These are phyloP conservation scores for Paraglomus brasilianum DNA, from an alignment of 192 early-diverging fungal genomes.

Conservation along the genomic window DNA sequence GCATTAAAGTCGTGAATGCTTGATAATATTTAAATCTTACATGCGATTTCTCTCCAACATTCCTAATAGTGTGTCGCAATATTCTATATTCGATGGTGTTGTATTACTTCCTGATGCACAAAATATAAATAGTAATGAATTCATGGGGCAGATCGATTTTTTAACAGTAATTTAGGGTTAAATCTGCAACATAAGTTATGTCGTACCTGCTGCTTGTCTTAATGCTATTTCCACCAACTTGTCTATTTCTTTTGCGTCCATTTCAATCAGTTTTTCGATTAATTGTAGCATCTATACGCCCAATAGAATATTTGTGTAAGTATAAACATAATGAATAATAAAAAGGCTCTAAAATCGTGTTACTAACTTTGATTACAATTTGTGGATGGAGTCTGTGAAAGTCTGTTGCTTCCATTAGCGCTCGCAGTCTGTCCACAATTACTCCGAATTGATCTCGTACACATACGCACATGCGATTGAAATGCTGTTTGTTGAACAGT, in stretches of 20 bases:
- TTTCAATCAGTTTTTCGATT: not conserved
- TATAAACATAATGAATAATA: too few species aligned
- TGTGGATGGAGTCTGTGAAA: too few species aligned
- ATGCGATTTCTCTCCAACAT: too few species aligned
- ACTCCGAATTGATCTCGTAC: too few species aligned
- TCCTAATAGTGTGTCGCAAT: not conserved
- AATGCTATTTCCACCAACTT: not conserved
- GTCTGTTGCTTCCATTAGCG: too few species aligned
- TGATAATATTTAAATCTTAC: too few species aligned
- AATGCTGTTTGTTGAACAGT: too few species aligned
- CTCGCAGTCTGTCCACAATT: too few species aligned
- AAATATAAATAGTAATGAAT: not conserved
- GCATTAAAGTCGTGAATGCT: too few species aligned
- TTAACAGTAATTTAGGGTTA: not conserved
- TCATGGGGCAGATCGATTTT: not conserved
- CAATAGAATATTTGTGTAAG: not conserved
- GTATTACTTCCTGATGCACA: not conserved
- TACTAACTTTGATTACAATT: too few species aligned
- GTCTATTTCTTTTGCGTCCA: conserved; percentile 2
- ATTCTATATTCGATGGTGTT: not conserved
- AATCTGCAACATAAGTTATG: not conserved
- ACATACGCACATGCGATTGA: too few species aligned
- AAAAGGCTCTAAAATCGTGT: too few species aligned
- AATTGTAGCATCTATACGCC: not conserved
- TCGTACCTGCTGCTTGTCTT: not conserved